A percentile compares a stretch with the other conserved stretches of the same genome.
phyloP scores from a whole-genome alignment of 805 yeast species.

The Nakazawaea wickerhamii region DNA sequence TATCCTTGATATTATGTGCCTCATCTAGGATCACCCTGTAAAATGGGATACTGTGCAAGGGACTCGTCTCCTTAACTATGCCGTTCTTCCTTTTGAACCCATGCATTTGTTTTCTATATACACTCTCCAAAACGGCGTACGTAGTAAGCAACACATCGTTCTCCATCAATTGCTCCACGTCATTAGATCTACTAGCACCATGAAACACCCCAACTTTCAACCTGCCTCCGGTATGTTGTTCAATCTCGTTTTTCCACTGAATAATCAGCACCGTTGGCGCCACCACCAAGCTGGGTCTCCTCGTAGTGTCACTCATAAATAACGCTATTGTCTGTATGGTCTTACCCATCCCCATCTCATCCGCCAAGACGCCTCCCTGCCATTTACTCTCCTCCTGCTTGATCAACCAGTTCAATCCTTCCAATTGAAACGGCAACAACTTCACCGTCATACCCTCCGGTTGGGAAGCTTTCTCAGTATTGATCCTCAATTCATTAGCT shows the following conservation, averaged over 20 bases:
- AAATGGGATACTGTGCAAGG: conserved; percentile 68
- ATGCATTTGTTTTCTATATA: conserved; percentile 70
- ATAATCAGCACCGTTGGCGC: conserved; percentile 98
- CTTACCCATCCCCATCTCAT: conserved; percentile 99
- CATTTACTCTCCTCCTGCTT: conserved; percentile 76
- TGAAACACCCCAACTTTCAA: conserved; percentile 72
- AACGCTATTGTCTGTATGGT: conserved; percentile 94
- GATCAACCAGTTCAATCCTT: conserved; percentile 86
- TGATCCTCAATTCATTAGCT: conserved; percentile 38
- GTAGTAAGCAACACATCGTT: conserved; percentile 87
- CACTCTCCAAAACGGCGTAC: conserved; percentile 87
- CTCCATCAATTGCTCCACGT: conserved; percentile 47
- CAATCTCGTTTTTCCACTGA: conserved; percentile 97
- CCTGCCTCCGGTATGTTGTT: conserved; percentile 68
- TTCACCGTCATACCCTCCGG: conserved; percentile 73
- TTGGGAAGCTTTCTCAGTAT: conserved; percentile 51
- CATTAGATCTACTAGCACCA: conserved; percentile 72
- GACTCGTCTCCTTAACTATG: conserved; percentile 66
- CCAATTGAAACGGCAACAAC: conserved; percentile 85
- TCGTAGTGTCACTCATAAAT: conserved; percentile 61
- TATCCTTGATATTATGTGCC: conserved; percentile 95
- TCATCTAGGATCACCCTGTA: conserved; percentile 90
- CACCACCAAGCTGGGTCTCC: conserved; percentile 78
- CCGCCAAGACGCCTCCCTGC: conserved; percentile 91
- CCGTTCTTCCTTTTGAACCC: conserved; percentile 78